phyloP scores from a whole-genome alignment of 2,329 filamentous ascomycete genomes.

The Neospermospora avenae region DNA sequence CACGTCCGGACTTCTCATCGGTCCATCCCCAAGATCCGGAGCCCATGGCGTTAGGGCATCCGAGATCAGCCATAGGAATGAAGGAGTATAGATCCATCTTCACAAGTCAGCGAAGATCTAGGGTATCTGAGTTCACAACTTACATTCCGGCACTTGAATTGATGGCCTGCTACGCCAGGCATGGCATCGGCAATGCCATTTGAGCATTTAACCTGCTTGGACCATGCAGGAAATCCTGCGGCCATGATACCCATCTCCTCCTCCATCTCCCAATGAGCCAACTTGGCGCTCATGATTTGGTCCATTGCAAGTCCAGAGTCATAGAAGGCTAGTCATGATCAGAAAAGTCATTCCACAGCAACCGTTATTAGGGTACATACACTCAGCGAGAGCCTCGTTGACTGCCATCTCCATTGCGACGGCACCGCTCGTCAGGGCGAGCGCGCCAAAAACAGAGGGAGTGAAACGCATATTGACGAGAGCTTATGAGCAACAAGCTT shows the following conservation, averaged over 20 bases:
- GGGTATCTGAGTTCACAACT: not conserved
- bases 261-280: conserved; percentile 7
- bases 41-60: conserved; percentile 41
- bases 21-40: conserved; percentile 42
- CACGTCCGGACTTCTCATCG: conserved; percentile 43
- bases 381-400: conserved; percentile 2
- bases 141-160: conserved; percentile 43
- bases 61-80: conserved; percentile 50
- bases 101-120: not conserved
- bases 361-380: not conserved
- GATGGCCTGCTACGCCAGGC: conserved; percentile 19
- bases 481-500: not conserved
- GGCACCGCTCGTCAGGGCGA: conserved; percentile 2
- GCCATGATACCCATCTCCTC: conserved; percentile 6
- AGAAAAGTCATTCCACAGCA: not conserved
- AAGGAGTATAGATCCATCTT: conserved; percentile 54
- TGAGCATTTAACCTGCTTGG: conserved; percentile 12
- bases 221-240: not conserved
- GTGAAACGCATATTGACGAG: conserved; percentile 4
- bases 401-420: conserved; percentile 4
- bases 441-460: not conserved
- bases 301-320: conserved; percentile 1
- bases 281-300: conserved; percentile 6
- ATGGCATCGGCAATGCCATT: conserved; percentile 14
- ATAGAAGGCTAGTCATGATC: not conserved